Base-by-base conservation (phyloP, 805 yeast genomes). In the Metschnikowia proteae region DNA sequence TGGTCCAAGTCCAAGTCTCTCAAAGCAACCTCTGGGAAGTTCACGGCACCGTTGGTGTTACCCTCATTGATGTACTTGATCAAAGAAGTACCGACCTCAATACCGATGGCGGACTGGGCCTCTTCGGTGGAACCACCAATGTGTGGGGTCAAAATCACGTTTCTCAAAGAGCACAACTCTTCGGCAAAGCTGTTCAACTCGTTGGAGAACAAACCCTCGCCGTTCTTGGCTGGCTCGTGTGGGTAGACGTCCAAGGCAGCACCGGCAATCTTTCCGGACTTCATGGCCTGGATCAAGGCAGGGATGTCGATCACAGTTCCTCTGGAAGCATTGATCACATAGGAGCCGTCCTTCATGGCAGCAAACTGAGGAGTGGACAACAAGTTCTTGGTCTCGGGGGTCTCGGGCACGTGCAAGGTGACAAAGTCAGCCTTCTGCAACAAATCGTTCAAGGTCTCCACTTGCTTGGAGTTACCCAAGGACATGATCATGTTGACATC, bases 81-180 rank as follows among this genome's bases (percentile, higher is more conserved):
- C 62, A 94, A 78, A 35, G 96, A 83, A 40, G 86, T 77, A 52
- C 85, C 88, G 53, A 94, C 99, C 75, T 94, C 99, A 52, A 92
- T 76, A 74, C 99, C 99, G 64, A 94, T 94, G 36, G 98, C 96
- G 48, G 88, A 80, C 79, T 94, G 99, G 34, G 99, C 99, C 77
- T 94, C 99, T 72, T 92, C 98, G 42, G 99, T 94, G 45, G 97
- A 90, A 58, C 99, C 99, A 73, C 99, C 99, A 60, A 94, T 94
- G 67, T 94, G 99, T 31, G 99, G 99, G 47, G 98, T 85, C 63
- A 94, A 79, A 57, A 94, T 90, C 53, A 92, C 82, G 72, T 94
- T 94, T 73, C 91, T 83, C 66, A 90, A 79, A 8, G 86, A 74
- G 59, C 83, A 79, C 60, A 94, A 79, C 66, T 91, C 97, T 31